Evolutionary conservation across 1,284 basidiomycete genomes (phyloP), one percentile per base, ranked within the genome.

Genomic region (Malassezia pachydermatis): DNA sequence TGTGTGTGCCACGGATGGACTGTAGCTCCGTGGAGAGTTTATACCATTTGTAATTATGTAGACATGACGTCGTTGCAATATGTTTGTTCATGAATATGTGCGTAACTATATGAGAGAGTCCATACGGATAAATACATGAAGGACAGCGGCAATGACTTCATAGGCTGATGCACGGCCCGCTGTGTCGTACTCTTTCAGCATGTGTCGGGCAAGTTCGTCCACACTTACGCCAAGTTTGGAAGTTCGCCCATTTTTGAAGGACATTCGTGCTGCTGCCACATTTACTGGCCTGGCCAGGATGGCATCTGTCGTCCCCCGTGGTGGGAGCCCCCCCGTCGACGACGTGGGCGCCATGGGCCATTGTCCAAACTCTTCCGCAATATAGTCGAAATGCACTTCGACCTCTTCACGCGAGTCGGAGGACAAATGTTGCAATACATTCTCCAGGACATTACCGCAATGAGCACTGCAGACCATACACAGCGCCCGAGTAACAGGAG

Each of bases 271-370:
- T 47, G 19, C 24, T 5, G 23, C 25, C 23, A 24, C 6, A 14
- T 17, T n/a, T 17, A 20, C 8, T 10, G 30, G 22, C 41, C 20
- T 7, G 19, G 35, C 33, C 9, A 11, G 14, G 22, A 19, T n/a
- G 33, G 14, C 19, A 5, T 38, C 24, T 5, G 30, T n/a, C 11
- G 34, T 52, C 0, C 55, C 53, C 1, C 51, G 57, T 4, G 51
- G 48, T 10, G 58, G 47, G 6, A 65, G 35, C 1, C 62, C 62
- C 0, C 42, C 51, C 9, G 51, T 45, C 6, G 37, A 24, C 24
- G 63, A 48, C 22, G 52, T 35, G 10, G 67, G 65, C 23, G 65
- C 67, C 68, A 71, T 71, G 20, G 69, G 69, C 69, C 69, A 71
- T 29, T 57, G 59, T 9, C 55, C 57, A 51, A 70, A 70, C 32